Evolutionary conservation across 164 flowering plant genomes (phyloP), one percentile per base, ranked within the genome.

Genomic region (Kingdonia uniflora): DNA sequence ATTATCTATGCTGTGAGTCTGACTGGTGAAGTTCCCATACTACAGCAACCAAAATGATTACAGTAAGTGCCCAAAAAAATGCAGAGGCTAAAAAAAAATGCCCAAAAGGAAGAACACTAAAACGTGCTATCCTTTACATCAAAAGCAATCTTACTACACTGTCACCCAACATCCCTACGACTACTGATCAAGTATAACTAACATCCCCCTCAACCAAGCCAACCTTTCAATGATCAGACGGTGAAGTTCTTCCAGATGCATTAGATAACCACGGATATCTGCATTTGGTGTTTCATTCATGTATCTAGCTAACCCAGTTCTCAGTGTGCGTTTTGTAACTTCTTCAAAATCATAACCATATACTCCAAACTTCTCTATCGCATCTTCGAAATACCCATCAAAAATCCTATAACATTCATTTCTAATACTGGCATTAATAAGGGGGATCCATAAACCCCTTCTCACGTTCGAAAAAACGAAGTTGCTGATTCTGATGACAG

Each of bases 191-290:
- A n/a, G 42, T 14, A 21, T 2, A 3, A 46, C 3, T 40, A 49
- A 53, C 62, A 45, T 63, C 52, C 55, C 21, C 20, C 24, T 24
- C 45, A 64, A 51, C 55, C 62, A 42, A 11, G 50, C 47, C 19
- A 52, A 45, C 55, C 71, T 56, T 43, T 17, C 16, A 47, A 55
- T 52, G 52, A 58, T 72, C 39, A 56, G n/a, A 7, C 26, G 49
- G 24, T 42, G 72, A 56, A 70, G 71, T 38, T 70, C 67, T 42
- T 65, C 26, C 42, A 67, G 61, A 56, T 42, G 35, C 29, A 17
- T 16, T n/a, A 57, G 29, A 47, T 52, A 57, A 8, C 42, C 62
- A 52, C 16, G n/a, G n/a, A 38, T 33, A 44, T 42, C n/a, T 58
- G 68, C 48, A 41, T 55, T 57, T 2, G 63, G 50, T 6, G 43